A percentile compares a stretch with the other conserved stretches of the same genome.
Conservation (phyloP, 1,284 basidiomycete genomes). For the Sporisorium reilianum region DNA sequence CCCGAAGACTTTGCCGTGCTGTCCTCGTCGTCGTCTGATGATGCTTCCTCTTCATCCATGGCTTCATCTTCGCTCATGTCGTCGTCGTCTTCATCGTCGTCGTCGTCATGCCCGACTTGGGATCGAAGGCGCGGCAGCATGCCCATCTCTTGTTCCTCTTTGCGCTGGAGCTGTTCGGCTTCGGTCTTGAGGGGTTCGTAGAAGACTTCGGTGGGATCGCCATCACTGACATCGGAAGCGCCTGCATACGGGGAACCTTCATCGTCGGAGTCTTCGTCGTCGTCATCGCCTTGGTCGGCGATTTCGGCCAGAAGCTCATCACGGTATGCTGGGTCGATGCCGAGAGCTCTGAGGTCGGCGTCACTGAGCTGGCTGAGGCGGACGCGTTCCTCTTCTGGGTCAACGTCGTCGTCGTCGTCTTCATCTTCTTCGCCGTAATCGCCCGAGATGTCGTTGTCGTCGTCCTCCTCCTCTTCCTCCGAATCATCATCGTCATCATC, state of each 20-base stretch:
- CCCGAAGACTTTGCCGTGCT: constrained; percentile 73
- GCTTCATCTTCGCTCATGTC: constrained; percentile 31
- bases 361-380: constrained; percentile 51
- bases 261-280: constrained; percentile 53
- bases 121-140: constrained; percentile 47
- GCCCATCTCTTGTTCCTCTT: constrained; percentile 56
- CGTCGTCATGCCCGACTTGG: constrained; percentile 29
- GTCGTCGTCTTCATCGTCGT: constrained; percentile 23
- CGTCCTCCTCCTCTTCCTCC: constrained; percentile 18
- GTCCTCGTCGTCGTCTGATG: constrained; percentile 70
- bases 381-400: constrained; percentile 29
- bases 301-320: constrained; percentile 43
- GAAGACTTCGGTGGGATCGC: constrained; percentile 56
- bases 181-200: constrained; percentile 65
- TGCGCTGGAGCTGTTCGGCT: constrained; percentile 59
- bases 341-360: constrained; percentile 55
- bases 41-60: constrained; percentile 21
- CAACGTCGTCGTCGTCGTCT: constrained; percentile 56
- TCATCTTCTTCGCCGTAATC: constrained; percentile 52
- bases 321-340: constrained; percentile 51
- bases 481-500: constrained; percentile 36
- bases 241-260: constrained; percentile 58
- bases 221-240: constrained; percentile 64
- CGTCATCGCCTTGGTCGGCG: constrained; percentile 48
- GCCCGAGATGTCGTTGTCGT: constrained; percentile 47